Evolutionary conservation across 2,329 filamentous ascomycete genomes (phyloP), one percentile per base, ranked within the genome.

Genomic region (Fusarium verticillioides): DNA sequence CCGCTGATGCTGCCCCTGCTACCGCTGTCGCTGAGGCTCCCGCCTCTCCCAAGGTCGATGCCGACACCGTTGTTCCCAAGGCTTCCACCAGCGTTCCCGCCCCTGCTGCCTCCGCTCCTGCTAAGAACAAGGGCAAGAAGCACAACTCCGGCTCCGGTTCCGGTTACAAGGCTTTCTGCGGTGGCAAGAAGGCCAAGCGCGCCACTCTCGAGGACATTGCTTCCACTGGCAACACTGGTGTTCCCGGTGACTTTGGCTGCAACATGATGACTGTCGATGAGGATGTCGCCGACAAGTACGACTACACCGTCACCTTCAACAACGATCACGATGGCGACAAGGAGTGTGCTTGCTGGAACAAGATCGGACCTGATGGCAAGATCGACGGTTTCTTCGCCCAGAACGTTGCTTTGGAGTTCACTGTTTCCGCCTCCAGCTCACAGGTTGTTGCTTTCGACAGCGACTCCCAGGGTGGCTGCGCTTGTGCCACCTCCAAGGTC

Each of bases 341-440:
- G 68, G 44, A 79, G 47, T 87, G 87, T 77, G 75, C 76, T 40
- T 85, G 83, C 82, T 87, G 80, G 82, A 86, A 87, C 85, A 89
- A 89, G 85, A 87, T 88, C 60, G 87, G 86, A 49, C 77, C 80
- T 19, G 74, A 82, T 52, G 81, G 82, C 43, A 63, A 67, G 40
- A 82, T 88, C 78, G 82, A 86, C 76, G 87, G 87, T 73, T 86
- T 86, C 82, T 88, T 84, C 81, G 81, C 81, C 64, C 79, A 82
- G 73, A 81, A 83, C 59, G 43, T 82, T 60, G 84, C 81, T 54
- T 52, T 85, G 58, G 79, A 69, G 61, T 88, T 88, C 78, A 79
- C 64, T 53, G 81, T 89, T 36, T 36, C 78, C 34, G 80, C 79
- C 60, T 78, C 79, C 64, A 78, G 78, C 75, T 77, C 78, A 60